Evolutionary conservation across 176 grass and related monocot species (phyloP), one percentile per base, ranked within the genome.

Genomic region (Triticum dicoccoides): DNA sequence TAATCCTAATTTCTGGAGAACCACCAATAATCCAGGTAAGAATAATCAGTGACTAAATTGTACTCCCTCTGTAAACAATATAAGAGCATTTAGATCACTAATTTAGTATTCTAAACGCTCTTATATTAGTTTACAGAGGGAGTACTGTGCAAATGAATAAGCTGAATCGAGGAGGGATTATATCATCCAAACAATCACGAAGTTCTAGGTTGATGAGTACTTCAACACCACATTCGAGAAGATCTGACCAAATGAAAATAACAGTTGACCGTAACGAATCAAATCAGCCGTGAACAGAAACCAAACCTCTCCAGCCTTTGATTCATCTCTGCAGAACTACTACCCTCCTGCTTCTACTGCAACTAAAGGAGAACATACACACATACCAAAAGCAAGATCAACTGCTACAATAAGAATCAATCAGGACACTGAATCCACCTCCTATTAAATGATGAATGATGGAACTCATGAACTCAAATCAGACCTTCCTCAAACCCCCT

Each of bases 401-500:
- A 49, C 65, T 9, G 37, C 32, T 11, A 61, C 25, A 35, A 14
- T 37, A 38, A 30, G 21, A 77, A 34, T 27, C 11, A 8, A 18
- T n/a, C 21, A 80, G 51, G n/a, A 45, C 8, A 65, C 59, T 17
- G 34, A 79, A 86, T 79, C 37, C 47, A 84, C 70, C 69, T 84
- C 17, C 5, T 12, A 24, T 52, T 11, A 38, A 45, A 21, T 12
- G 9, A 11, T n/a, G 14, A 44, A 45, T 65, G 17, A 42, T 81
- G 44, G 34, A 51, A 51, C 13, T 14, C 47, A 51, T 51, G 13
- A 51, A 20, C 14, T 69, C 32, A 9, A 10, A 9, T 76, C 88
- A 85, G 69, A 89, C 88, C 82, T 89, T 45, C 11, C 44, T 45
- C 70, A 25, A n/a, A 41, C 42, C 42, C 39, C 17, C 62, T 45